Percentiles rank a stretch among this genome's conserved stretches.
Conservation (phyloP, 2,329 filamentous ascomycete species). For the Colletotrichum sp. region DNA sequence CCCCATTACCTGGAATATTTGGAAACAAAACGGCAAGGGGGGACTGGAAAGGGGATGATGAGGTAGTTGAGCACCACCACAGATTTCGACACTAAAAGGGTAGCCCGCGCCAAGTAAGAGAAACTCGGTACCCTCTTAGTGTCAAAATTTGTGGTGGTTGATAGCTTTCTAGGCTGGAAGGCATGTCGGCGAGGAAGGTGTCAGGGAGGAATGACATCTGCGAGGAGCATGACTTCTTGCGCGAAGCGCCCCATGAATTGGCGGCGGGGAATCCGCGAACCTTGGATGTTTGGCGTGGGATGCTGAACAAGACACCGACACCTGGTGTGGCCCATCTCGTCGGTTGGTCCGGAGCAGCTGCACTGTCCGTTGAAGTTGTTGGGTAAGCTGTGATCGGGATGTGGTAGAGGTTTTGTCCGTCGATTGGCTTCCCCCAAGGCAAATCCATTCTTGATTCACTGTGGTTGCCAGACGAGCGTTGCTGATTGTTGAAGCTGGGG, state of each 20-base stretch:
- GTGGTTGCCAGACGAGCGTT: too few species aligned
- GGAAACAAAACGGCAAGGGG: background rate
- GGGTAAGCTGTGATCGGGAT: background rate
- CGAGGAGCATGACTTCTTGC: background rate
- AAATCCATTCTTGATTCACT: too few species aligned
- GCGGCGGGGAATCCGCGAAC: background rate
- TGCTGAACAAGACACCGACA: too few species aligned
- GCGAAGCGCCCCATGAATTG: background rate
- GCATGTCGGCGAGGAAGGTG: background rate
- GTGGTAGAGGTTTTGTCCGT: background rate
- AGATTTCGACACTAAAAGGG: too few species aligned
- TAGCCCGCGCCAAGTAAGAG: background rate
- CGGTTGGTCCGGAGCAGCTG: background rate
- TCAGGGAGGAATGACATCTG: background rate
- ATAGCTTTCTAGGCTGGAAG: background rate
- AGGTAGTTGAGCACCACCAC: background rate
- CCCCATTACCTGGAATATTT: background rate
- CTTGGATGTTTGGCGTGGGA: too few species aligned
- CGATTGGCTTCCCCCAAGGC: too few species aligned
- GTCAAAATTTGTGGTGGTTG: background rate
- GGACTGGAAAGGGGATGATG: background rate
- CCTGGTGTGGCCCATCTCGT: too few species aligned
- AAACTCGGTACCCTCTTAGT: background rate
- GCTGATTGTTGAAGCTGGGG: too few species aligned
- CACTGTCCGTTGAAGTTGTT: background rate